phyloP scores from a whole-genome alignment of 2,329 filamentous ascomycete species.

The Aspergillus phoenicis region DNA sequence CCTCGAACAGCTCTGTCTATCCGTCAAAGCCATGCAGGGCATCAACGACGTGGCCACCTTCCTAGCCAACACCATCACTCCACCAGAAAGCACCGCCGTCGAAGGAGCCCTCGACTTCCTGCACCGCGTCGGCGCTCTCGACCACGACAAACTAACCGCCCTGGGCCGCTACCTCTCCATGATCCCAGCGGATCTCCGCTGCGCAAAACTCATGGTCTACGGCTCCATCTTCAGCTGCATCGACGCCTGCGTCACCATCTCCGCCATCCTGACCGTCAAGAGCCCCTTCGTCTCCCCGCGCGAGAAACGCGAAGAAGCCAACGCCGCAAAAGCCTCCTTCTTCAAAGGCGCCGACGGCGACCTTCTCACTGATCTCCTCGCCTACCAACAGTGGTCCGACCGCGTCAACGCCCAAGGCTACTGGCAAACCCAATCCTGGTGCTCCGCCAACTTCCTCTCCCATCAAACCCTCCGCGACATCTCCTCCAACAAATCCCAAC shows the following conservation, averaged over 20 bases:
- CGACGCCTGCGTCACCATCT: constrained; percentile 83
- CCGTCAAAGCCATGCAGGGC: constrained; percentile 87
- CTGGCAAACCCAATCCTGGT: constrained; percentile 66
- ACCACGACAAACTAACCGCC: constrained; percentile 83
- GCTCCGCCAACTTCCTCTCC: constrained; percentile 81
- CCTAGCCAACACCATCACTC: constrained; percentile 82
- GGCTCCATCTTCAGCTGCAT: constrained; percentile 92
- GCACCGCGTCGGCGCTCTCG: constrained; percentile 82
- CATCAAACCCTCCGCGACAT: constrained; percentile 86
- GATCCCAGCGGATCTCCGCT: constrained; percentile 90
- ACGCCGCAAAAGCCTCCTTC: constrained; percentile 74
- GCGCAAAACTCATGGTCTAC: constrained; percentile 93
- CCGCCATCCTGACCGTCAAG: constrained; percentile 85
- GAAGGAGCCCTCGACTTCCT: constrained; percentile 80
- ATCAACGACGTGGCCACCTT: constrained; percentile 79
- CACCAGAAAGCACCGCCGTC: constrained; percentile 81
- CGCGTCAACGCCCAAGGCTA: constrained; percentile 55
- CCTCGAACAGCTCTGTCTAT: constrained; percentile 89
- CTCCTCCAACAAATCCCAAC: constrained; percentile 80
- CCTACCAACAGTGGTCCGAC: constrained; percentile 80
- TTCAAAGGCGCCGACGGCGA: constrained; percentile 74
- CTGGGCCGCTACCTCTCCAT: constrained; percentile 91
- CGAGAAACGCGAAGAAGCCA: constrained; percentile 79
- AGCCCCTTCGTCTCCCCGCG: constrained; percentile 84
- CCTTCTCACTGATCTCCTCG: constrained; percentile 80